A percentile compares a stretch with the other conserved stretches of the same genome.
phyloP scores from a whole-genome alignment of 192 early-diverging fungal species.

The Coemansia sp. region DNA sequence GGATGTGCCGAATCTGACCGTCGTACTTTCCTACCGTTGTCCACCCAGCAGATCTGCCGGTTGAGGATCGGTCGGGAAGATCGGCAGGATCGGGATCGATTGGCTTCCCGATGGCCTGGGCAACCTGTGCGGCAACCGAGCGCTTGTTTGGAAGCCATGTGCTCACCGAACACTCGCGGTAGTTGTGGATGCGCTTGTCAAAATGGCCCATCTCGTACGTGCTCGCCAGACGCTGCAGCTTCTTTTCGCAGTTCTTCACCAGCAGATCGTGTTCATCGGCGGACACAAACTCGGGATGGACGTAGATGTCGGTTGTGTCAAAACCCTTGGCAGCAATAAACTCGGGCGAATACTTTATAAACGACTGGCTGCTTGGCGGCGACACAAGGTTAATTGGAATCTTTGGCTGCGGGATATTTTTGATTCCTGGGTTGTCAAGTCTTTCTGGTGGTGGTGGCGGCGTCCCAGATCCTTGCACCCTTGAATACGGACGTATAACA shows the following conservation, averaged over 20 bases:
- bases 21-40: conserved; percentile 53
- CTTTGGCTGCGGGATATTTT: conserved; percentile 31
- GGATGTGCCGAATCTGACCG: conserved; percentile 54
- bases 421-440: conserved; percentile 19
- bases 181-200: conserved; percentile 75
- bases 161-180: conserved; percentile 71
- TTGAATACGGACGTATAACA: conserved; percentile 7
- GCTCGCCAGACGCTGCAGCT: conserved; percentile 58
- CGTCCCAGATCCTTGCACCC: conserved; percentile 11
- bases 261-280: conserved; percentile 48
- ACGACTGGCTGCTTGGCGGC: conserved; percentile 19
- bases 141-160: conserved; percentile 58
- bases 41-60: conserved; percentile 44
- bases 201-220: conserved; percentile 76
- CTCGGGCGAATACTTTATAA: conserved; percentile 30
- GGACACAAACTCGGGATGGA: conserved; percentile 48
- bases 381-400: conserved; percentile 21
- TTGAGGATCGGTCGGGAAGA: conserved; percentile 32
- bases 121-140: conserved; percentile 30
- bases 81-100: conserved; percentile 38
- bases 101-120: conserved; percentile 21
- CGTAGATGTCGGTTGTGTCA: conserved; percentile 34
- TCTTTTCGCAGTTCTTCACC: conserved; percentile 48
- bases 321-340: conserved; percentile 20
- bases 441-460: conserved; percentile 7